Percentiles rank a stretch among this genome's conserved stretches.
These are phyloP conservation scores for Hydnum rufescens DNA, from an alignment of 768 basidiomycete species.

Conservation along the genomic window DNA sequence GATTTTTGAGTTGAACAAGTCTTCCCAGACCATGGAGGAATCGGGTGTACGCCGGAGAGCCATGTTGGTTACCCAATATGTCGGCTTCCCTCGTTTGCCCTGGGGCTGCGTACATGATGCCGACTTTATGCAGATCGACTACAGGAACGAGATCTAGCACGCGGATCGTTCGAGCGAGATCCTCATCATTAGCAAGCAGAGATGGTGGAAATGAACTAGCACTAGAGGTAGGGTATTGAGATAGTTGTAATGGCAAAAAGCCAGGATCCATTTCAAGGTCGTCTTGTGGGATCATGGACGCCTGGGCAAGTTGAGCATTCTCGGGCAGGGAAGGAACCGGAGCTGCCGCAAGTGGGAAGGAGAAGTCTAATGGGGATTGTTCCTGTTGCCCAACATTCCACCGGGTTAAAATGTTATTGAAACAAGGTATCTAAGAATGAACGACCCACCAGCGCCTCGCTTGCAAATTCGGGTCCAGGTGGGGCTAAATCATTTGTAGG, in stretches of 20 bases:
- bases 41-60: constrained; percentile 84
- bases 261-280: constrained; percentile 70
- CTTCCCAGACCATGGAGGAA: constrained; percentile 82
- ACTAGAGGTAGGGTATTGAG: constrained; percentile 37
- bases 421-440: too few species aligned
- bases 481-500: neutral
- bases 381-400: too few species aligned
- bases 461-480: too few species aligned
- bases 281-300: constrained; percentile 78
- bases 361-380: too few species aligned
- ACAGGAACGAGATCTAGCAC: constrained; percentile 73
- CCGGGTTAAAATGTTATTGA: too few species aligned
- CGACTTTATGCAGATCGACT: constrained; percentile 94
- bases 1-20: constrained; percentile 72
- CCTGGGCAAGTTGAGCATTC: too few species aligned
- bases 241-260: constrained; percentile 71
- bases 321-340: too few species aligned
- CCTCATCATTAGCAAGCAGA: constrained; percentile 14
- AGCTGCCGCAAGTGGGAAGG: too few species aligned
- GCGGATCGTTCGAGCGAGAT: constrained; percentile 37
- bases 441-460: too few species aligned
- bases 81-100: constrained; percentile 71
- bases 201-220: constrained; percentile 16
- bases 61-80: constrained; percentile 76
- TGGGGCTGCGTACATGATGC: constrained; percentile 86